phyloP scores from a whole-genome alignment of 1,284 basidiomycete genomes.

The Microbotryomycetes sp. region DNA sequence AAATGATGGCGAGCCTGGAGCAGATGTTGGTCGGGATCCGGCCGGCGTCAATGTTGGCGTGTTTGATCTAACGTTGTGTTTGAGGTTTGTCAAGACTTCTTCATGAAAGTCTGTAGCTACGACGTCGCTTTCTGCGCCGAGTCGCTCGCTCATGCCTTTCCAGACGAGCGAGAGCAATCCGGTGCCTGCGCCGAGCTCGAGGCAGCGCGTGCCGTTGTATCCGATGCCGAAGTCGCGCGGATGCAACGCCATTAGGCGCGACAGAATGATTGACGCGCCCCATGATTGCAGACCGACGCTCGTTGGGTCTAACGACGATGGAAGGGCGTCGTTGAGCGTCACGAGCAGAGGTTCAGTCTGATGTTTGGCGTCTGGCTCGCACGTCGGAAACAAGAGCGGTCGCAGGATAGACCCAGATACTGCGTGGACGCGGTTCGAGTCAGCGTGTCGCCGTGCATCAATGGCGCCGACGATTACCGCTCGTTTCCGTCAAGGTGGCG shows the following conservation, averaged over 20 bases:
- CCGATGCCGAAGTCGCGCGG: slow-evolving; percentile 52
- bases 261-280: slow-evolving; percentile 76
- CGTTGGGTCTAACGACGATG: slow-evolving; percentile 63
- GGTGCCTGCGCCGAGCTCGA: slow-evolving; percentile 83
- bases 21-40: background rate
- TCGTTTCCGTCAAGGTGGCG: slow-evolving; percentile 15
- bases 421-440: background rate
- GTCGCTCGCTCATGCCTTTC: slow-evolving; percentile 26
- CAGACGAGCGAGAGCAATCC: slow-evolving; percentile 53
- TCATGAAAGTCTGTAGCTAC: slow-evolving; percentile 65
- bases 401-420: slow-evolving; percentile 24
- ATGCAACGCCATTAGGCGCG: slow-evolving; percentile 61
- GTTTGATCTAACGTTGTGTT: slow-evolving; percentile 59
- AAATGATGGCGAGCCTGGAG: background rate
- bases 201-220: slow-evolving; percentile 46
- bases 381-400: slow-evolving; percentile 23
- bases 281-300: slow-evolving; percentile 84
- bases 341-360: slow-evolving; percentile 40
- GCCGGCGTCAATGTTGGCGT: slow-evolving; percentile 32
- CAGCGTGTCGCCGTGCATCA: background rate
- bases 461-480: background rate
- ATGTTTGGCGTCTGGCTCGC: slow-evolving; percentile 7
- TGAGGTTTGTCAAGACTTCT: slow-evolving; percentile 65
- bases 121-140: slow-evolving; percentile 6
- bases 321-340: slow-evolving; percentile 61